These are phyloP conservation scores for Raffaelea deltoideospora DNA, from an alignment of 2,329 filamentous ascomycete species.

Conservation along the genomic window DNA sequence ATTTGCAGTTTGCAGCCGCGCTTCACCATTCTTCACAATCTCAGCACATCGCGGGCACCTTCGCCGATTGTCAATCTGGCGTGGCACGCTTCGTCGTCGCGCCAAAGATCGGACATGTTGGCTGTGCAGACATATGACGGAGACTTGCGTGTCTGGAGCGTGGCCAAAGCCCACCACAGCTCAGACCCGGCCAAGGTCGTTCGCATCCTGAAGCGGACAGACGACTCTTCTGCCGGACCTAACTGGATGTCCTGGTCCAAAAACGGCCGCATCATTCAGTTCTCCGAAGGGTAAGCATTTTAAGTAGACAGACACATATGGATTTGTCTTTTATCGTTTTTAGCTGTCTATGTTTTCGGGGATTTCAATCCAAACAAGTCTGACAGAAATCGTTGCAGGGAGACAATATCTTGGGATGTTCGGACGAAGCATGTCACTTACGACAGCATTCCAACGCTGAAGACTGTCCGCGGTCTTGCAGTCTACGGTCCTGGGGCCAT, in stretches of 20 bases:
- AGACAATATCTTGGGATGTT: conserved; percentile 93
- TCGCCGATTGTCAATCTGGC: conserved; percentile 76
- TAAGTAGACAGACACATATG: too few species aligned
- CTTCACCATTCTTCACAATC: conserved; percentile 86
- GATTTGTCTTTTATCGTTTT: background rate
- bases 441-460: conserved; percentile 72
- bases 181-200: conserved; percentile 77
- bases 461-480: conserved; percentile 66
- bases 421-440: conserved; percentile 93
- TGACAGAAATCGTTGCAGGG: conserved; percentile 31
- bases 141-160: conserved; percentile 90
- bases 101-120: conserved; percentile 96
- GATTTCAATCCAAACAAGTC: background rate
- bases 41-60: conserved; percentile 69
- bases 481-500: conserved; percentile 83
- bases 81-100: conserved; percentile 93
- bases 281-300: conserved; percentile 77
- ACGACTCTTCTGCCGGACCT: conserved; percentile 56
- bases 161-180: conserved; percentile 61
- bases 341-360: too few species aligned
- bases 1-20: conserved; percentile 79
- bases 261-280: conserved; percentile 90
- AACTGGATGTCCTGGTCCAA: conserved; percentile 99
- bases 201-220: conserved; percentile 65
- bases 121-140: conserved; percentile 85